Conservation (phyloP, 108 stramenopile species). For the Asterionellopsis glacialis region DNA sequence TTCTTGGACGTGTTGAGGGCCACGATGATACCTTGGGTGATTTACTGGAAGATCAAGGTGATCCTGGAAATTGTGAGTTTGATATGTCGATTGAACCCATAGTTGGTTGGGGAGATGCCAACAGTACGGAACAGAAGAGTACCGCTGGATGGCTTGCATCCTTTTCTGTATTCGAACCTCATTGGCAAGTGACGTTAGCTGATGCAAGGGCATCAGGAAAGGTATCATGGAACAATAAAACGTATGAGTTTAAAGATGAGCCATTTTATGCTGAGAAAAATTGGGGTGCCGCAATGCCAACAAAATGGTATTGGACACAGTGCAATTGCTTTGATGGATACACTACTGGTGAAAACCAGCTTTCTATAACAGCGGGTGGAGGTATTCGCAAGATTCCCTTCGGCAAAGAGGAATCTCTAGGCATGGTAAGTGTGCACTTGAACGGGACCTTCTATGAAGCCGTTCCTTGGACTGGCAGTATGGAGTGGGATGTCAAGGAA, state of each 20-base stretch:
- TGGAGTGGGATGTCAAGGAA: conserved; percentile 76
- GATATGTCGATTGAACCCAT: conserved; percentile 60
- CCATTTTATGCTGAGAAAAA: conserved; percentile 92
- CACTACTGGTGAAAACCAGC: conserved; percentile 1
- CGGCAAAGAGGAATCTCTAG: conserved; percentile 59
- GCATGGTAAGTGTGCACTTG: conserved; percentile 70
- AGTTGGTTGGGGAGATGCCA: conserved; percentile 55
- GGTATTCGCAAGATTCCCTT: conserved; percentile 71
- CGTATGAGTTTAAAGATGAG: conserved; percentile 62
- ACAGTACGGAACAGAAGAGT: conserved; percentile 41
- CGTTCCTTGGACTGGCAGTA: conserved; percentile 79
- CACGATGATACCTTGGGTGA: conserved; percentile 71
- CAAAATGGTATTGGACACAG: conserved; percentile 88
- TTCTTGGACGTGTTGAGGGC: conserved; percentile 58
- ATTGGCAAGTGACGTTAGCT: conserved; percentile 87
- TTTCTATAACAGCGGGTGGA: conserved; percentile 80
- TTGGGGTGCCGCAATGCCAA: conserved; percentile 82
- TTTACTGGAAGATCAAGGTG: conserved; percentile 41
- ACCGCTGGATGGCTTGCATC: conserved; percentile 81
- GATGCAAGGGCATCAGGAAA: conserved; percentile 70
- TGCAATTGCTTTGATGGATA: conserved; percentile 82
- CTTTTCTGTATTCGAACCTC: conserved; percentile 80
- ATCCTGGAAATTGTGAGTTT: conserved; percentile 44
- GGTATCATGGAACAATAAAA: conserved; percentile 61
- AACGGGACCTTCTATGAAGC: conserved; percentile 78